Base-by-base conservation (phyloP, 306 rosid genomes). In the Prunus mira region DNA sequence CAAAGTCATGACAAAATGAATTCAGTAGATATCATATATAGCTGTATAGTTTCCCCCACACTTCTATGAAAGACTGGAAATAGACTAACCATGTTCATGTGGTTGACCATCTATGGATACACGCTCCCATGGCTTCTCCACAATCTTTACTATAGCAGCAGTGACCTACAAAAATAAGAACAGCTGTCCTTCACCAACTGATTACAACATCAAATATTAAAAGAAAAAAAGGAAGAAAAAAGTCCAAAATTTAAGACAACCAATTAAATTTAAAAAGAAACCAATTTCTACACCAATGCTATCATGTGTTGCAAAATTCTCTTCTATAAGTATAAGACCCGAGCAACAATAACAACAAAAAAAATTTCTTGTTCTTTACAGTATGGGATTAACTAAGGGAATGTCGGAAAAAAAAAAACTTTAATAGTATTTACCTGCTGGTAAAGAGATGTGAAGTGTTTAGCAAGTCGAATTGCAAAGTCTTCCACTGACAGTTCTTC, bases 51-150 rank as follows among this genome's bases (percentile, higher is more conserved):
- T 66, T 69, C 12, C 9, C 4, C 8, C 7, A 9, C 50, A 34
- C 3, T 43, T n/a, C 55, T 62, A 45, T 45, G 43, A 57, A 70
- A 65, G 72, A 56, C 58, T 50, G 67, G 79, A 72, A 78, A 15
- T 25, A 58, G 72, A 83, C 99, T 85, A 71, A 95, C 99, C 96
- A 72, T 95, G 99, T 28, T 86, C 74, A 83, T 95, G 99, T 57
- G 85, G 87, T 81, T 88, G 91, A 73, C 97, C 97, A 76, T 89
- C 88, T 58, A 91, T 63, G 70, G 24, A 61, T 57, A 86, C 86
- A 71, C 97, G 97, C 78, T 92, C 97, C 99, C 99, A 95, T 12
- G 99, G 96, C 81, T 90, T 95, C 87, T 92, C 96, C 78, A 88
- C 92, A 70, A 95, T 95, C 60, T 82, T 92, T 61, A 92, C 89